These are phyloP conservation scores for Calonectria henricotiae DNA, from an alignment of 2,329 filamentous ascomycete species.

Conservation along the genomic window DNA sequence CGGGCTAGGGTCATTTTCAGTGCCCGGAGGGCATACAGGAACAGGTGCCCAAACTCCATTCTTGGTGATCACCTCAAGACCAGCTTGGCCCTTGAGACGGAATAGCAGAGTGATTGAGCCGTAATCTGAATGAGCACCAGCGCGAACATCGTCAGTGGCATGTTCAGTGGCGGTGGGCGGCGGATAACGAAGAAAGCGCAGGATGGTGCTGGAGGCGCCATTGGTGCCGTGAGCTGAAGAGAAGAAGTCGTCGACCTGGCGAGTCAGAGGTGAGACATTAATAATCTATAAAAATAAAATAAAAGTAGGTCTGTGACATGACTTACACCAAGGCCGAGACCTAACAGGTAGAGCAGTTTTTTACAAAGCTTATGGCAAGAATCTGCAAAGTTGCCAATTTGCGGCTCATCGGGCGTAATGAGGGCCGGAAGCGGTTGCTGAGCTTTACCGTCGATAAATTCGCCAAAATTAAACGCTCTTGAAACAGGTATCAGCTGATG, in stretches of 20 bases:
- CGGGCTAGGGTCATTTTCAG: slow-evolving; percentile 73
- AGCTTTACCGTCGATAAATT: slow-evolving; percentile 79
- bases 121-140: slow-evolving; percentile 95
- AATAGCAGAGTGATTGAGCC: slow-evolving; percentile 84
- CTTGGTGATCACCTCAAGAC: slow-evolving; percentile 84
- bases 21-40: slow-evolving; percentile 76
- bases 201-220: slow-evolving; percentile 71
- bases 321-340: slow-evolving; percentile 79
- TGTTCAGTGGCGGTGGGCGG: slow-evolving; percentile 65
- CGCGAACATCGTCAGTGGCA: slow-evolving; percentile 78
- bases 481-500: slow-evolving; percentile 2
- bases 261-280: slow-evolving; percentile 28
- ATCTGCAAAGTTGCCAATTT: slow-evolving; percentile 78
- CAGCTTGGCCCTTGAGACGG: slow-evolving; percentile 87
- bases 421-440: slow-evolving; percentile 83
- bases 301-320: slow-evolving; percentile 5
- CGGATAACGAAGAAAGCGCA: slow-evolving; percentile 84
- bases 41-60: slow-evolving; percentile 74
- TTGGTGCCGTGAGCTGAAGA: slow-evolving; percentile 66
- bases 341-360: slow-evolving; percentile 83
- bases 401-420: slow-evolving; percentile 72
- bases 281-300: not conserved
- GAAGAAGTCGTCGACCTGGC: slow-evolving; percentile 70
- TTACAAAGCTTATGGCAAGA: slow-evolving; percentile 82
- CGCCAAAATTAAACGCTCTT: slow-evolving; percentile 93